phyloP scores from a whole-genome alignment of 2,329 filamentous ascomycete genomes.

The Colletotrichum karsti region DNA sequence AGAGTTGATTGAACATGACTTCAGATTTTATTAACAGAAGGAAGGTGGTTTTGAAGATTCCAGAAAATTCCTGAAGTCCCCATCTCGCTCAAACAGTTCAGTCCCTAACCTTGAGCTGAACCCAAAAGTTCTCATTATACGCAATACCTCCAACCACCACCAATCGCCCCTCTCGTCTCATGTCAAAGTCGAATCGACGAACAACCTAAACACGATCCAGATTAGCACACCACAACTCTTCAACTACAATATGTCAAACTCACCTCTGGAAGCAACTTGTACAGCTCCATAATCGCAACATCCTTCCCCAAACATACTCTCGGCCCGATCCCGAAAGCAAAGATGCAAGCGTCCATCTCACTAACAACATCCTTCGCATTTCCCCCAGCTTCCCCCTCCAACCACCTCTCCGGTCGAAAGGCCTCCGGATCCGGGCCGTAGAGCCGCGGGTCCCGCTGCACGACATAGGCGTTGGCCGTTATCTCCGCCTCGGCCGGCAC shows the following conservation, averaged over 20 bases:
- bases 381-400: slow-evolving; percentile 33
- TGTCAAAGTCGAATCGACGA: slow-evolving; percentile 5
- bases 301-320: slow-evolving; percentile 5
- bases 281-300: slow-evolving; percentile 7
- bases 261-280: slow-evolving; percentile 6
- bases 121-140: neutral
- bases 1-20: too few species aligned
- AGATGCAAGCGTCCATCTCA: slow-evolving; percentile 3
- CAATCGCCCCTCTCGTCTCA: neutral
- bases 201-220: neutral
- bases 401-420: slow-evolving; percentile 53
- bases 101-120: neutral
- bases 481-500: slow-evolving; percentile 9
- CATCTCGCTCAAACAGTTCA: neutral
- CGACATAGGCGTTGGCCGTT: slow-evolving; percentile 41
- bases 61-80: too few species aligned
- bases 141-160: neutral
- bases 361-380: neutral
- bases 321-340: slow-evolving; percentile 7
- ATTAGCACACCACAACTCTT: neutral
- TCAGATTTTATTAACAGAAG: too few species aligned
- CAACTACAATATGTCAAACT: neutral
- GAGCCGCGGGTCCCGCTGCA: slow-evolving; percentile 40
- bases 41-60: too few species aligned
- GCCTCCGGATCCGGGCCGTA: slow-evolving; percentile 42